These are phyloP conservation scores for Colletotrichum sp. DNA, from an alignment of 2,329 filamentous ascomycete species.

Conservation along the genomic window DNA sequence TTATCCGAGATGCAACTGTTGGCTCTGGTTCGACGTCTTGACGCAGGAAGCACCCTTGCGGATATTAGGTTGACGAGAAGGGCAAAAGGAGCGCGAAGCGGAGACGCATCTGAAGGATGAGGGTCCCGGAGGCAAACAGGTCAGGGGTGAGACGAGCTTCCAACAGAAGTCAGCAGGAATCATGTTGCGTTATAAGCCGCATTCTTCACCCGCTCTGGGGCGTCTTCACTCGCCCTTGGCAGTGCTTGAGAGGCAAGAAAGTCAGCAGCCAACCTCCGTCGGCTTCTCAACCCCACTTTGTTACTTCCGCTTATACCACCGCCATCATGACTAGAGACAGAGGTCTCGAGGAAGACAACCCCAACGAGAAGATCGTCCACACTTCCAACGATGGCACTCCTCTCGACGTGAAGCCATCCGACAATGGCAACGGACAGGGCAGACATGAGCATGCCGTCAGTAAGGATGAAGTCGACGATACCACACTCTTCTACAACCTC, in stretches of 20 bases:
- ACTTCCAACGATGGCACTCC: not conserved
- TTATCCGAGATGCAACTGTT: not conserved
- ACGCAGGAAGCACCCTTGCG: not conserved
- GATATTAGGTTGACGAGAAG: not conserved
- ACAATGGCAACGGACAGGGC: not conserved
- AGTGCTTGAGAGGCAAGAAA: not conserved
- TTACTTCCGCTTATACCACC: not conserved
- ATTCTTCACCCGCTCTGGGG: not conserved
- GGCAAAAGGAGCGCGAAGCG: not conserved
- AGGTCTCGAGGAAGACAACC: not conserved
- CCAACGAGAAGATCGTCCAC: not conserved
- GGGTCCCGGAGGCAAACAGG: not conserved
- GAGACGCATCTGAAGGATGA: not conserved
- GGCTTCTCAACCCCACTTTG: not conserved
- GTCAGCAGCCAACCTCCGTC: not conserved
- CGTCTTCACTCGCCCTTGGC: not conserved
- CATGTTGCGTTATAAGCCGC: not conserved
- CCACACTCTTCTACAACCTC: constrained; percentile 27
- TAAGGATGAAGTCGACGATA: constrained; percentile 25
- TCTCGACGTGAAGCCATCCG: not conserved
- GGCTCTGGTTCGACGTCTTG: not conserved
- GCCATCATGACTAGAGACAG: not conserved
- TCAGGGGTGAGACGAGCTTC: not conserved
- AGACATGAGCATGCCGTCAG: constrained; percentile 5
- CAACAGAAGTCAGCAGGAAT: not conserved